Base-by-base conservation (phyloP, 108 stramenopile genomes). In the Nannochloropsis oceanica region DNA sequence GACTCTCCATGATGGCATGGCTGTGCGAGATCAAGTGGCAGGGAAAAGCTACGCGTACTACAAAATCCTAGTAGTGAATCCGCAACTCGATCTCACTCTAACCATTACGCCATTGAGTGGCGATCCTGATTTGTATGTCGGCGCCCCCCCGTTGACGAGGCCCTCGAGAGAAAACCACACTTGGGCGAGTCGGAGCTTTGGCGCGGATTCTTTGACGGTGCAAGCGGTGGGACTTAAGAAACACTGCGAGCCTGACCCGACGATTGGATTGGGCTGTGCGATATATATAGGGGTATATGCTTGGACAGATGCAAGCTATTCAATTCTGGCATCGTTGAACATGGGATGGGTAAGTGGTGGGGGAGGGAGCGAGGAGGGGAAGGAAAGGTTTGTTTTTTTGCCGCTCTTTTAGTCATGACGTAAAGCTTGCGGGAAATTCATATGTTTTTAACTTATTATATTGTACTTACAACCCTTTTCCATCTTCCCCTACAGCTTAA, bases 241-340 rank as follows among this genome's bases (percentile, higher is more conserved):
- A 79, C n/a, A 44, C 18, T 89, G 88, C 80, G 88, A 80, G 12
- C 85, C 84, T 13, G 82, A 83, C 24, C 27, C 80, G 24, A 46
- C 26, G 5, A 80, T 25, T 22, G 44, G 43, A 3, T 24, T 82
- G 42, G 22, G 27, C 20, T 89, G 89, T 80, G 24, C 42, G 11
- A 10, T 89, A 22, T 89, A 83, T 42, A 46, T 89, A n/a, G 89
- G 86, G 14, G 83, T 89, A 18, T 89, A 83, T 82, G 89, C 85
- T 34, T 89, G 83, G 82, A 42, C 42, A 20, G 80, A 86, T 46
- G 18, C 50, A 20, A 42, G 83, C 8, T 89, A 59, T 80, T 73
- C 59, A 10, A 9, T 73, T n/a, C 18, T 73, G 59, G 59, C 59
- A 7, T 73, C 59, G 59, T n/a, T 73, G 59, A 73, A 73, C 59